phyloP scores from a whole-genome alignment of 257 asterid species.

The Solanum sejunctum region DNA sequence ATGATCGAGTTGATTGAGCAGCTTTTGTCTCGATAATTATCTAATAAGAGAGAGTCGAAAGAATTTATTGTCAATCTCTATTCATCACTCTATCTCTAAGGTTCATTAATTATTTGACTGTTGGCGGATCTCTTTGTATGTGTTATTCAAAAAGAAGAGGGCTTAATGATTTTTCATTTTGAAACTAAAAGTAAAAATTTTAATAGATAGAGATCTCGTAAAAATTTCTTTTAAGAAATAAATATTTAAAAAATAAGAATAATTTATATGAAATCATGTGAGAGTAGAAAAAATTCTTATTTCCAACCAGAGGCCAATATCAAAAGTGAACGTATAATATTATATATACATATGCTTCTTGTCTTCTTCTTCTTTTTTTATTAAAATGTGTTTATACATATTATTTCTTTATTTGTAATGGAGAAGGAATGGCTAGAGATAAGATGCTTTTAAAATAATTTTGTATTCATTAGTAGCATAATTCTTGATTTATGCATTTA shows the following conservation, averaged over 20 bases:
- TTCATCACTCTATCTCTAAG: too few relatives aligned
- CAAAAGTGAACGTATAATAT: background rate
- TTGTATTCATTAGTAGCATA: background rate
- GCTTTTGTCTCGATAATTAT: too few relatives aligned
- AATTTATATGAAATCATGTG: background rate
- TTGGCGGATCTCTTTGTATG: too few relatives aligned
- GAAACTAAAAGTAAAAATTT: too few relatives aligned
- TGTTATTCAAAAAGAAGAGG: too few relatives aligned
- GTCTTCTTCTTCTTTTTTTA: background rate
- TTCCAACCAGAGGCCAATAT: background rate
- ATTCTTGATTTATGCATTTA: background rate
- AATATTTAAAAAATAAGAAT: background rate
- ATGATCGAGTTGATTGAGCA: too few relatives aligned
- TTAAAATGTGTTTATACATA: background rate
- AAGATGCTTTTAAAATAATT: background rate
- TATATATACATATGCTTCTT: background rate
- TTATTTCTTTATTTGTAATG: background rate
- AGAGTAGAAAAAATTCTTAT: background rate
- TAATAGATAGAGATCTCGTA: too few relatives aligned
- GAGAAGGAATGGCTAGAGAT: background rate
- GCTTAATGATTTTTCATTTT: too few relatives aligned
- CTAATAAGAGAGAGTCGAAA: too few relatives aligned
- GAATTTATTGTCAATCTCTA: too few relatives aligned
- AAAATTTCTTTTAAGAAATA: too few relatives aligned
- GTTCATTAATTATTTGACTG: too few relatives aligned